Conservation (phyloP, 2,329 filamentous ascomycete species). For the Dothistroma septosporum region DNA sequence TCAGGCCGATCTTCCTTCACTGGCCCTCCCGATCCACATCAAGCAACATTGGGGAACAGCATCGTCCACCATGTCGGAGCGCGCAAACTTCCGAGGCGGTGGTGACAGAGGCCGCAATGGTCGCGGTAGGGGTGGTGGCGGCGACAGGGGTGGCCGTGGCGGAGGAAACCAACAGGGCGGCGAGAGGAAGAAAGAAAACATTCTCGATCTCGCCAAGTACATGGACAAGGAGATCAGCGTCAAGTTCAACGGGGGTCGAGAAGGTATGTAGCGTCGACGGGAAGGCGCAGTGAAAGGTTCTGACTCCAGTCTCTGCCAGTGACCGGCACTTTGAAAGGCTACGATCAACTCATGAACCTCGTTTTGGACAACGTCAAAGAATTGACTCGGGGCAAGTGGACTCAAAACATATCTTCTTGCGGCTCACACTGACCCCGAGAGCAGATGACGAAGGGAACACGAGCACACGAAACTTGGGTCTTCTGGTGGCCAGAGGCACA, state of each 20-base stretch:
- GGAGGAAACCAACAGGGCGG: constrained; percentile 27
- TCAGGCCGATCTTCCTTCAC: not conserved
- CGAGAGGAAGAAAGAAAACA: constrained; percentile 93
- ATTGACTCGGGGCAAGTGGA: constrained; percentile 68
- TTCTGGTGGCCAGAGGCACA: constrained; percentile 87
- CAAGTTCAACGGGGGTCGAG: constrained; percentile 92
- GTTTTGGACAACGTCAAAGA: constrained; percentile 94
- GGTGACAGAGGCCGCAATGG: constrained; percentile 39
- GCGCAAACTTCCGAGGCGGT: constrained; percentile 50
- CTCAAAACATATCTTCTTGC: not conserved
- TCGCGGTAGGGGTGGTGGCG: constrained; percentile 37
- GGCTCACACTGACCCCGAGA: not conserved
- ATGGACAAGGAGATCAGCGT: constrained; percentile 94
- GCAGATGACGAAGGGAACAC: constrained; percentile 91
- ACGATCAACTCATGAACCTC: constrained; percentile 96
- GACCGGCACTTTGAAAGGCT: constrained; percentile 84
- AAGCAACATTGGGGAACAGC: not conserved
- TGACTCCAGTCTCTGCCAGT: constrained; percentile 50
- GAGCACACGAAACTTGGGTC: constrained; percentile 71
- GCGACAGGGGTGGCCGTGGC: constrained; percentile 28
- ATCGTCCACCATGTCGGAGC: constrained; percentile 49
- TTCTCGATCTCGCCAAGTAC: constrained; percentile 90
- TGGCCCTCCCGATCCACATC: not conserved
- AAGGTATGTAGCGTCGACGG: constrained; percentile 57
- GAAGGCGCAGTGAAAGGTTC: not conserved